A percentile compares a stretch with the other conserved stretches of the same genome.
phyloP scores from a whole-genome alignment of 2,329 filamentous ascomycete genomes.

The Tolypocladium album region DNA sequence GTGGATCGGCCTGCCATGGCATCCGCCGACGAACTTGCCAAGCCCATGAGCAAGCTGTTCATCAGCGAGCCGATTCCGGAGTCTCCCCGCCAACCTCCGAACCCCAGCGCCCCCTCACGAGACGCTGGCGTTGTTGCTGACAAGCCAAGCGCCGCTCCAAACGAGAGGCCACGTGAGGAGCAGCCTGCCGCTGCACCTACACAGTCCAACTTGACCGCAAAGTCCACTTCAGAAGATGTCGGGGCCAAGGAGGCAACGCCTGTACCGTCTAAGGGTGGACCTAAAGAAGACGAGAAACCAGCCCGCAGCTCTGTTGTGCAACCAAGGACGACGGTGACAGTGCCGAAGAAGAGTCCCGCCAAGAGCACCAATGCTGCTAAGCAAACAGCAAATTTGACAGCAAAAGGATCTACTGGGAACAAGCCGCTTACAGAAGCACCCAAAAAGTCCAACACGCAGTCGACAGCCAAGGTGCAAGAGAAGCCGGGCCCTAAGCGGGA shows the following conservation, averaged over 20 bases:
- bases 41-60: constrained; percentile 11
- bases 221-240: background rate
- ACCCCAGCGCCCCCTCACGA: background rate
- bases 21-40: constrained; percentile 12
- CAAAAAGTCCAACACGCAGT: constrained; percentile 17
- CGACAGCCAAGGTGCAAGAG: constrained; percentile 13
- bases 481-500: constrained; percentile 22
- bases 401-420: constrained; percentile 2
- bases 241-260: constrained; percentile 1
- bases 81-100: constrained; percentile 22
- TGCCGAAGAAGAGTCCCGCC: background rate
- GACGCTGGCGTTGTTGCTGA: constrained; percentile 16
- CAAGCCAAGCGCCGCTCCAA: constrained; percentile 25
- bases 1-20: constrained; percentile 24
- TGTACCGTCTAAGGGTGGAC: background rate
- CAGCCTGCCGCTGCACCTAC: constrained; percentile 20
- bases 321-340: background rate
- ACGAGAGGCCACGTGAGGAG: constrained; percentile 29
- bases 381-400: constrained; percentile 7
- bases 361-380: constrained; percentile 9
- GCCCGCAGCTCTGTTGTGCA: background rate
- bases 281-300: background rate
- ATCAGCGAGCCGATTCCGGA: constrained; percentile 30
- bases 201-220: constrained; percentile 14
- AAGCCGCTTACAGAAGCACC: constrained; percentile 6